phyloP scores from a whole-genome alignment of 177 flowering plant species.

The Vitis hybrid region DNA sequence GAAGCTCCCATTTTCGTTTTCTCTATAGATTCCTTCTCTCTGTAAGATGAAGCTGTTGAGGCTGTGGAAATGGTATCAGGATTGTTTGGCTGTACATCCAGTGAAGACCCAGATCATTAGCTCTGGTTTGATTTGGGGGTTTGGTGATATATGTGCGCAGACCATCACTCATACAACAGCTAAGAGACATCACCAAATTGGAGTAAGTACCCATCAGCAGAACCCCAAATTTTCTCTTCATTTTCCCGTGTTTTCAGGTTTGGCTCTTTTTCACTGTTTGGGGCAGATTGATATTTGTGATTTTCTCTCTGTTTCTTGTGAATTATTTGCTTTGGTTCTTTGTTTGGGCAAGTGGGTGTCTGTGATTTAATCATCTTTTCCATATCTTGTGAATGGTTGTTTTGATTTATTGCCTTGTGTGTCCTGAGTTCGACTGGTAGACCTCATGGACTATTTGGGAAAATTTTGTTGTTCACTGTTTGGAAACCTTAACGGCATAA shows the following conservation, averaged over 20 bases:
- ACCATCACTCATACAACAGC: constrained; percentile 33
- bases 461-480: too few relatives aligned
- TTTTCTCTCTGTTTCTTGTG: background rate
- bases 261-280: background rate
- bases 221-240: background rate
- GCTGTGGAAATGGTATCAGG: constrained; percentile 50
- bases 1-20: background rate
- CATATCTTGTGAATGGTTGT: background rate
- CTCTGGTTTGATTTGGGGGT: constrained; percentile 48
- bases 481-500: background rate
- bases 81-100: constrained; percentile 40
- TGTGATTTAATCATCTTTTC: background rate
- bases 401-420: background rate
- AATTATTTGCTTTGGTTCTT: background rate
- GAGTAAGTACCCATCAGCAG: constrained; percentile 9
- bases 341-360: background rate
- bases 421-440: background rate
- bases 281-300: too few relatives aligned
- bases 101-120: constrained; percentile 48
- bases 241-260: background rate
- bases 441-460: too few relatives aligned
- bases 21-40: background rate
- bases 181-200: constrained; percentile 6
- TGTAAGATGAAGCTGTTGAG: constrained; percentile 18
- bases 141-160: constrained; percentile 49